These are phyloP conservation scores for Inonotus obliquus DNA, from an alignment of 1,284 basidiomycete species.

Conservation along the genomic window DNA sequence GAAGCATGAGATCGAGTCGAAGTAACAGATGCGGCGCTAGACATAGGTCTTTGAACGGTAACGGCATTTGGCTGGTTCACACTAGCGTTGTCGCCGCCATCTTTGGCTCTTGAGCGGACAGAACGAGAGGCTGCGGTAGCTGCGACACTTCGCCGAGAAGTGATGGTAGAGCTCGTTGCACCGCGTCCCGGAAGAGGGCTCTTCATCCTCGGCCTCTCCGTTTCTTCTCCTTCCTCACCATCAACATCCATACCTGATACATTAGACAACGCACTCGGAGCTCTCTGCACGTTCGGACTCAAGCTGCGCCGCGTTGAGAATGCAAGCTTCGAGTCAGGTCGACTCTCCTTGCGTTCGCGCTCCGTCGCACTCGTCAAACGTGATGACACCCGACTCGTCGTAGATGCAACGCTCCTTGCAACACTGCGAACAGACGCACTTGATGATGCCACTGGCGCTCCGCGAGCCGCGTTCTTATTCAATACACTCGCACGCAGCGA, in stretches of 20 bases:
- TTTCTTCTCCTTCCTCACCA: not conserved
- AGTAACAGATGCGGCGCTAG: conserved; percentile 32
- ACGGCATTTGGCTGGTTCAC: conserved; percentile 18
- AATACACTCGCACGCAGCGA: conserved; percentile 57
- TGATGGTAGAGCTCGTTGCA: not conserved
- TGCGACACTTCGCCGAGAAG: conserved; percentile 4
- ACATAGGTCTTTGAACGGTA: conserved; percentile 29
- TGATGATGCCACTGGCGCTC: conserved; percentile 11
- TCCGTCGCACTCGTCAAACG: conserved; percentile 20
- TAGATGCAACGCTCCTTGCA: conserved; percentile 15
- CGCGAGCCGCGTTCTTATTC: conserved; percentile 39
- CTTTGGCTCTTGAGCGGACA: not conserved
- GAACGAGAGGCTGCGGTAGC: not conserved
- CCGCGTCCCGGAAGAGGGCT: not conserved
- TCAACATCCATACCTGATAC: conserved; percentile 16
- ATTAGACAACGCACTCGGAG: conserved; percentile 10
- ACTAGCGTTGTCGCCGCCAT: conserved; percentile 13
- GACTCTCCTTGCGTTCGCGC: conserved; percentile 24
- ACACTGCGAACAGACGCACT: conserved; percentile 13
- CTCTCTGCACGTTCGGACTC: conserved; percentile 2
- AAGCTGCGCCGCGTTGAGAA: conserved; percentile 27
- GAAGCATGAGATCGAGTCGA: conserved; percentile 36
- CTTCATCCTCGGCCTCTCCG: not conserved
- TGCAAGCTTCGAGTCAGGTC: conserved; percentile 65
- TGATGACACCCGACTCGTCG: conserved; percentile 16